Evolutionary conservation across 1,284 basidiomycete genomes (phyloP).

Genomic region (Ceraceosorus bombacis): DNA sequence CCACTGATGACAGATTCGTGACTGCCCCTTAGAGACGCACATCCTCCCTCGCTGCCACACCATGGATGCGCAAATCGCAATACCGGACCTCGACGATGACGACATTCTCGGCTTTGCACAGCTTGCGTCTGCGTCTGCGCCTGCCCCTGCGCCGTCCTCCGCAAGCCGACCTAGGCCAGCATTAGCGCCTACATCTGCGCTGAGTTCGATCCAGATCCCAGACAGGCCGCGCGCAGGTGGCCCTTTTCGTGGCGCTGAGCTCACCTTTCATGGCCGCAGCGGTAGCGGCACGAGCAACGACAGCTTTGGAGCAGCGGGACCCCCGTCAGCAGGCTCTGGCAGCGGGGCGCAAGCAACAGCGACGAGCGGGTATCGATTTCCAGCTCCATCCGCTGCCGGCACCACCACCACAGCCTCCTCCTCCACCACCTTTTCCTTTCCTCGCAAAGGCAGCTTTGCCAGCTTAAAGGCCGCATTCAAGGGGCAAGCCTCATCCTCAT

Average conservation of each 20-base stretch:
- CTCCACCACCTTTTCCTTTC: constrained; percentile 5
- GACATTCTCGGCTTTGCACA: constrained; percentile 23
- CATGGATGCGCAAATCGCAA: constrained; percentile 33
- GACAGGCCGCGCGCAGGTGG: too few species aligned
- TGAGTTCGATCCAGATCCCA: too few species aligned
- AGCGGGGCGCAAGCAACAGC: not conserved
- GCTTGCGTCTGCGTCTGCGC: constrained; percentile 9
- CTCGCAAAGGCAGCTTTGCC: constrained; percentile 12
- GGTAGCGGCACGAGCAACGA: constrained; percentile 10
- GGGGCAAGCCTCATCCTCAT: constrained; percentile 3
- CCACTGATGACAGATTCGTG: too few species aligned
- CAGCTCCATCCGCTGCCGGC: not conserved
- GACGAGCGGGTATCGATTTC: not conserved
- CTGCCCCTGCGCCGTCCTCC: not conserved
- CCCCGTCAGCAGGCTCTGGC: not conserved
- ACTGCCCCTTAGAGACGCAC: too few species aligned
- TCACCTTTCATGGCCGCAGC: constrained; percentile 10
- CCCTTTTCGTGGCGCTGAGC: constrained; percentile 8
- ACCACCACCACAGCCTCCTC: not conserved
- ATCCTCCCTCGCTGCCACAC: not conserved
- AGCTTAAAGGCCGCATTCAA: constrained; percentile 15
- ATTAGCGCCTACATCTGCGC: too few species aligned
- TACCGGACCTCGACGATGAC: constrained; percentile 44
- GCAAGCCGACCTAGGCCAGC: too few species aligned
- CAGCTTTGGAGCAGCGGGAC: not conserved